Evolutionary conservation across 2,329 filamentous ascomycete species (phyloP).

Genomic region (Cladorrhinum sp.): DNA sequence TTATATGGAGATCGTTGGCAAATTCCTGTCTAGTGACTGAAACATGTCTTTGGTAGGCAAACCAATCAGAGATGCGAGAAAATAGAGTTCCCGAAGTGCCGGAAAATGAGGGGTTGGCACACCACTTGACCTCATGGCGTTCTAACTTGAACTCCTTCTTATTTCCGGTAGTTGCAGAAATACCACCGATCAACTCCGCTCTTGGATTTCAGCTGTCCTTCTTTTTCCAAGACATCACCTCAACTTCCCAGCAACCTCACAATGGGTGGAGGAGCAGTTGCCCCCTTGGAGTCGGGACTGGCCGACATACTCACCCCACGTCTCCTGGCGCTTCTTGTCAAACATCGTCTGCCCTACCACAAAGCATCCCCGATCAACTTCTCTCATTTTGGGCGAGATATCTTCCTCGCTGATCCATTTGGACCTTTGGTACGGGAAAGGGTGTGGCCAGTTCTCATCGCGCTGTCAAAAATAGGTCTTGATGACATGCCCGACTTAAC

Average conservation of each 20-base stretch:
- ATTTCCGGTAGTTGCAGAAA: too few relatives aligned
- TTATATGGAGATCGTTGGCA: constrained; percentile 23
- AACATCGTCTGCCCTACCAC: constrained; percentile 18
- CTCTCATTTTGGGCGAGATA: constrained; percentile 18
- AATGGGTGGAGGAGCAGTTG: constrained; percentile 12
- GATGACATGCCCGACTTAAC: constrained; percentile 27
- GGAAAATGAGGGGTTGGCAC: neutral
- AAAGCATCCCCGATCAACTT: constrained; percentile 23
- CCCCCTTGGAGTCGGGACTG: constrained; percentile 1
- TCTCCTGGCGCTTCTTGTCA: constrained; percentile 20
- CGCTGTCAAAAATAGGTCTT: constrained; percentile 26
- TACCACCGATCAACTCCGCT: too few relatives aligned
- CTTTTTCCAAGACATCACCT: neutral
- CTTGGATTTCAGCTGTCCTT: neutral
- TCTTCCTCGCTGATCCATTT: constrained; percentile 15
- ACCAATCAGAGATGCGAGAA: neutral
- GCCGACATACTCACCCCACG: constrained; percentile 18
- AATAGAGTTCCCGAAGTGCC: neutral
- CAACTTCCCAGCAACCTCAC: neutral
- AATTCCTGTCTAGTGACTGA: constrained; percentile 3
- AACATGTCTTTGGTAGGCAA: neutral
- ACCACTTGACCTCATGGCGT: too few relatives aligned
- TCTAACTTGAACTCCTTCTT: too few relatives aligned
- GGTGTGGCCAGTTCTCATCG: constrained; percentile 24
- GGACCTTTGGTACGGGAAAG: constrained; percentile 1